Evolutionary conservation across 192 early-diverging fungal species (phyloP).

Genomic region (Mortierella claussenii): DNA sequence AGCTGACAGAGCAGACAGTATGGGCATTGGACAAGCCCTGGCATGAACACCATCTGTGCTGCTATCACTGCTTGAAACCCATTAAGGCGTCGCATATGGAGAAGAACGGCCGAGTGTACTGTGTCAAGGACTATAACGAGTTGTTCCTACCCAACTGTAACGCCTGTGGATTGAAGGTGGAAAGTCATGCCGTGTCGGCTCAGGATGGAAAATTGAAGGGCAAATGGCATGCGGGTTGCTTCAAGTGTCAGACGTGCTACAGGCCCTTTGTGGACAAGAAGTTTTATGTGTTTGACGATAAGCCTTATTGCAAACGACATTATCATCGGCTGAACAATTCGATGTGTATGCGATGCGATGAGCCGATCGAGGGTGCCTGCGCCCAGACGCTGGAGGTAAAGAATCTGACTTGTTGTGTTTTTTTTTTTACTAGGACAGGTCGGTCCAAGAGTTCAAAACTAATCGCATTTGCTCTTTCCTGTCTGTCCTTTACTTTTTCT

Average conservation of each 20-base stretch:
- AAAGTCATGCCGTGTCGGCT: conserved; percentile 75
- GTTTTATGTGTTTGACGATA: conserved; percentile 88
- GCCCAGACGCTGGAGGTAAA: conserved; percentile 81
- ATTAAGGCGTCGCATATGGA: conserved; percentile 64
- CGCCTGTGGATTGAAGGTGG: conserved; percentile 69
- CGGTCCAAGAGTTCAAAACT: not conserved
- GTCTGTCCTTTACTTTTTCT: no score
- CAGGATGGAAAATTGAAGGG: conserved; percentile 71
- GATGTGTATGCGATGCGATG: conserved; percentile 77
- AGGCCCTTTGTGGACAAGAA: conserved; percentile 77
- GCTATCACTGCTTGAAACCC: conserved; percentile 71
- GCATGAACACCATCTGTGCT: conserved; percentile 72
- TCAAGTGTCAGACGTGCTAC: conserved; percentile 76
- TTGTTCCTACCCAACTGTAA: conserved; percentile 75
- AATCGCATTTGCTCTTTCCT: not conserved
- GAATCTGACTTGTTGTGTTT: not conserved
- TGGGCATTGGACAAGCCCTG: conserved; percentile 73
- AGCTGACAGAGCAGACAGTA: conserved; percentile 46
- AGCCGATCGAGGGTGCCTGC: conserved; percentile 92
- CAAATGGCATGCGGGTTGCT: conserved; percentile 79
- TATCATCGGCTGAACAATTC: conserved; percentile 89
- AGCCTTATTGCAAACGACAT: conserved; percentile 85
- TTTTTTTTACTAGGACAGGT: not conserved
- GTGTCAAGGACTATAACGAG: conserved; percentile 68
- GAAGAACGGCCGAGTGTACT: conserved; percentile 73